Base-by-base conservation (phyloP, 257 asterid species). In the Rhazya stricta region DNA sequence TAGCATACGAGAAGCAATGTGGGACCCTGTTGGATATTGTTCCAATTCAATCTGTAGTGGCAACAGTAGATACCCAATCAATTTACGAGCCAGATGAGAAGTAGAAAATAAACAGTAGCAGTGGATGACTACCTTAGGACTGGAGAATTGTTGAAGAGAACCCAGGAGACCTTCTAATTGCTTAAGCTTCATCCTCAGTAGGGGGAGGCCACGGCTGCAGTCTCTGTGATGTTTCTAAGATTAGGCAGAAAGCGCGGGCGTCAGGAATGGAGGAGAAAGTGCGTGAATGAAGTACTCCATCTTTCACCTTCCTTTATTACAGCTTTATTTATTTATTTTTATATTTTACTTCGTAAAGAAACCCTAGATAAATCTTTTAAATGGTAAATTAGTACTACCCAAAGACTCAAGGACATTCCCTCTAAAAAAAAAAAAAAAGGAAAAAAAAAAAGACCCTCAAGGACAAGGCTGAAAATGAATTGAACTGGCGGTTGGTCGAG, bases 1-100 rank as follows among this genome's bases (percentile, higher is more conserved):
- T 51, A 94, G 89, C 90, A 94, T 81, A 46, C 98, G 93, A 76
- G 98, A 90, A 79, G 98, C 97, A 65, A 94, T 92, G 85, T 94
- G 99, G 84, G 99, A 81, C 79, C 99, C 98, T 2, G 99, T 92
- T 73, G 99, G 97, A 76, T 94, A 94, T 77, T 94, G 97, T 77
- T 94, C 98, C 82, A 92, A 71, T 82, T 94, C 98, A 83, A 94
- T 89, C 97, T 94, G 90, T 70, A 43, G 46, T n/a, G 36, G 46
- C 32, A 76, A 16, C 30, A 29, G 34, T 45, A 39, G 58, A 11
- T 27, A 21, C 0, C 56, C 39, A 15, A 73, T 72, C 73, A 63
- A 72, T 62, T 50, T 48, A 74, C 46, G 19, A 23, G 29, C 2
- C 54, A 6, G 45, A 37, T 21, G 53, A 63, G 21, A 53, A 57